Evolutionary conservation across 495 filamentous ascomycete species (phyloP).

Genomic region (Penicillium flavigenum): DNA sequence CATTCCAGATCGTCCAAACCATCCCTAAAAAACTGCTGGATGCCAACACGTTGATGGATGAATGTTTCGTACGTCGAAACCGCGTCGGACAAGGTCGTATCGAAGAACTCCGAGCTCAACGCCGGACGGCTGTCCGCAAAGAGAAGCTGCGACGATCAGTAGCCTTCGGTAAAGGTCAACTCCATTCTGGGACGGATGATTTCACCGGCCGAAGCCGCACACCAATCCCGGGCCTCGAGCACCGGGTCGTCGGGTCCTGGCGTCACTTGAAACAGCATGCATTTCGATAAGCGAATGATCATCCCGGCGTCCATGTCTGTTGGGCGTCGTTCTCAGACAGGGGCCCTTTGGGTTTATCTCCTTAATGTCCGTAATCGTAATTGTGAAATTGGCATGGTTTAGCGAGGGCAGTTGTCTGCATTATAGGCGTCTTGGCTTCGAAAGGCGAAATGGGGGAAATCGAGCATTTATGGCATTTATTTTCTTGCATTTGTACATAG

Average conservation of each 20-base stretch:
- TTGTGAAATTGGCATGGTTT: constrained; percentile 10
- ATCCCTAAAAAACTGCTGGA: constrained; percentile 80
- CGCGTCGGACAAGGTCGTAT: constrained; percentile 72
- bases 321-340: not conserved
- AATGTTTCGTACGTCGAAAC: constrained; percentile 74
- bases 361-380: constrained; percentile 34
- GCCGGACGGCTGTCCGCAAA: constrained; percentile 44
- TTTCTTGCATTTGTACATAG: constrained; percentile 14
- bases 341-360: not conserved
- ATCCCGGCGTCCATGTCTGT: not conserved
- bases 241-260: constrained; percentile 41
- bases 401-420: constrained; percentile 3
- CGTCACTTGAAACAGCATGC: constrained; percentile 45
- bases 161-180: constrained; percentile 41
- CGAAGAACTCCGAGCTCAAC: constrained; percentile 41
- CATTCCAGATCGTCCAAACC: constrained; percentile 93
- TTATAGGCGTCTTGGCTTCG: constrained; percentile 19
- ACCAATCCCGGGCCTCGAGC: constrained; percentile 37
- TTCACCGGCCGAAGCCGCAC: constrained; percentile 35
- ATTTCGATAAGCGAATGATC: constrained; percentile 30
- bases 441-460: not conserved
- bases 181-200: constrained; percentile 41
- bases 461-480: constrained; percentile 10
- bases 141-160: constrained; percentile 46
- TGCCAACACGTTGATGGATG: constrained; percentile 74